Evolutionary conservation across 2,329 filamentous ascomycete species (phyloP).

Genomic region (Colletotrichum spaethianum): DNA sequence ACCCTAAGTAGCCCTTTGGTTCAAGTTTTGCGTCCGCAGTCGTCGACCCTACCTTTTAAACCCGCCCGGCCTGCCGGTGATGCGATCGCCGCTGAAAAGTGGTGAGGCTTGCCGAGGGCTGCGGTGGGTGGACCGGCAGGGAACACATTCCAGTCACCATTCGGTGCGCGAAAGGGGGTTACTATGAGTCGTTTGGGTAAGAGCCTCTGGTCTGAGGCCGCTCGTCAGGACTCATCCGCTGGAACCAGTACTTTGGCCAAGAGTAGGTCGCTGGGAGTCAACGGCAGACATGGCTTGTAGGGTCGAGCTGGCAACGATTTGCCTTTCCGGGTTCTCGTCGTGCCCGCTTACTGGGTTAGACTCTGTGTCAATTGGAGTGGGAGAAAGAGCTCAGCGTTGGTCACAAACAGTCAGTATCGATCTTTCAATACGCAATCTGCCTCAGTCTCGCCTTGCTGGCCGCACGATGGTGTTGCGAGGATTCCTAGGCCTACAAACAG

Average conservation of each 20-base stretch:
- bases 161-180: conserved; percentile 69
- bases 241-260: conserved; percentile 72
- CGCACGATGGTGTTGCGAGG: conserved; percentile 51
- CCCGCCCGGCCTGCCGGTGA: conserved; percentile 48
- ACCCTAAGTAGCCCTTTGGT: conserved; percentile 90
- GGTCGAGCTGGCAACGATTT: conserved; percentile 43
- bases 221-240: conserved; percentile 81
- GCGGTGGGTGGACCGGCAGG: conserved; percentile 62
- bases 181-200: conserved; percentile 85
- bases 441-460: conserved; percentile 28
- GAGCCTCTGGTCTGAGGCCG: conserved; percentile 79
- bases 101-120: conserved; percentile 53
- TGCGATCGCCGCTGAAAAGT: conserved; percentile 66
- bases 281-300: conserved; percentile 47
- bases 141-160: conserved; percentile 71
- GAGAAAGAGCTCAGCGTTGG: conserved; percentile 63
- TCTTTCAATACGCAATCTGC: conserved; percentile 26
- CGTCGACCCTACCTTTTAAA: conserved; percentile 79
- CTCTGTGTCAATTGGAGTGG: conserved; percentile 41
- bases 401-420: conserved; percentile 63
- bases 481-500: conserved; percentile 60
- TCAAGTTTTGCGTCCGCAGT: conserved; percentile 80
- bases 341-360: conserved; percentile 3
- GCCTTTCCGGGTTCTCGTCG: conserved; percentile 22
- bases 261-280: conserved; percentile 54